These are phyloP conservation scores for Naegleria lovaniensis DNA, from an alignment of 208 protist species.

Conservation along the genomic window DNA sequence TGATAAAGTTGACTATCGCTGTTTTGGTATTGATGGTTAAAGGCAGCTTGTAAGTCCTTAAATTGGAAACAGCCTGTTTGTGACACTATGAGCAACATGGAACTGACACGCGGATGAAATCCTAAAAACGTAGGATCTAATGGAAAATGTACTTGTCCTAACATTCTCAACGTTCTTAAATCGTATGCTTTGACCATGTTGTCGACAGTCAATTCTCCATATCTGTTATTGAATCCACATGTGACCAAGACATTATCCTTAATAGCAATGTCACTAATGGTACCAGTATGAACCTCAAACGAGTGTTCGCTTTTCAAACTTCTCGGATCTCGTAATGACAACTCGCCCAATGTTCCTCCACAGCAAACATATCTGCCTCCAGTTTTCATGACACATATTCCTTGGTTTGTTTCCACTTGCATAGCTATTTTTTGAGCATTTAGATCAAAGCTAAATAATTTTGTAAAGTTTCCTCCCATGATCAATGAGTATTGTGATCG, in stretches of 20 bases:
- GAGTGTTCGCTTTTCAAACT: background rate
- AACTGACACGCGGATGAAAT: background rate
- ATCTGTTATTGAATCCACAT: background rate
- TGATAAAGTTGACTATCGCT: background rate
- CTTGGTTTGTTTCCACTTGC: background rate
- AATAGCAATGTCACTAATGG: background rate
- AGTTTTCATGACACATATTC: conserved; percentile 3
- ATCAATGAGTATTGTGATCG: background rate
- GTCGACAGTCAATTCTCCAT: background rate
- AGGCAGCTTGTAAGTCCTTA: background rate
- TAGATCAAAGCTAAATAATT: background rate
- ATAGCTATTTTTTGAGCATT: background rate
- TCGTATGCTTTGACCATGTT: background rate
- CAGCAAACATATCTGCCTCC: background rate
- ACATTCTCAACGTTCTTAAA: conserved; percentile 1
- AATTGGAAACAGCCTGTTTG: conserved; percentile 9
- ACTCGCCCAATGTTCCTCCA: background rate
- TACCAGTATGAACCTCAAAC: background rate
- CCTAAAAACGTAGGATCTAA: background rate
- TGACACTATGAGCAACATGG: background rate
- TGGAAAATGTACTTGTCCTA: background rate
- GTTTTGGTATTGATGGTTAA: background rate
- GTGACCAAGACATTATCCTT: conserved; percentile 4
- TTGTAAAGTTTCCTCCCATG: background rate
- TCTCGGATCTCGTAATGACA: background rate